A percentile compares a stretch with the other conserved stretches of the same genome.
Evolutionary conservation across 176 grass and related monocot genomes (phyloP).

Genomic region (Stipa capillata): DNA sequence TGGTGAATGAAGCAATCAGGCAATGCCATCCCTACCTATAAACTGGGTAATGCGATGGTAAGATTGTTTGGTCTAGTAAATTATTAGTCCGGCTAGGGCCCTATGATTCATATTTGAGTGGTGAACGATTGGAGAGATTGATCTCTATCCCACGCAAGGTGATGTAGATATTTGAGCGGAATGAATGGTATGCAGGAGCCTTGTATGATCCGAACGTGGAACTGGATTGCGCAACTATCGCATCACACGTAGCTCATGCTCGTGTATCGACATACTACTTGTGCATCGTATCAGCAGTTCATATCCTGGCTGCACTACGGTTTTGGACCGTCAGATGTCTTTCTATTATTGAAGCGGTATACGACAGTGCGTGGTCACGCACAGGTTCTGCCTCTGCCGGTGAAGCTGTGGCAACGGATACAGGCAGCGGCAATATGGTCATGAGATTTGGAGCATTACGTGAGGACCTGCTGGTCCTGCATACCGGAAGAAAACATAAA

Average conservation of each 20-base stretch:
- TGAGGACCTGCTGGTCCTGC: neutral
- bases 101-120: neutral
- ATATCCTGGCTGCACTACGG: neutral
- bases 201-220: neutral
- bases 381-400: neutral
- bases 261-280: neutral
- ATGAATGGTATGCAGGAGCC: neutral
- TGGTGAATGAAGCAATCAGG: neutral
- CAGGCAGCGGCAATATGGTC: neutral
- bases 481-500: neutral
- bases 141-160: neutral
- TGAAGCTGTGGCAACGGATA: neutral
- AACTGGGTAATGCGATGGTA: neutral
- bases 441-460: neutral
- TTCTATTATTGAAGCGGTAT: neutral
- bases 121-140: neutral
- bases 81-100: neutral
- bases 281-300: neutral
- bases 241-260: neutral
- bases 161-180: neutral
- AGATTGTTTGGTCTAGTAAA: neutral
- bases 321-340: neutral
- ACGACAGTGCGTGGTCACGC: neutral
- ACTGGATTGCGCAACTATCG: neutral
- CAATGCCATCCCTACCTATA: neutral